These are phyloP conservation scores for Cladosporium phlei DNA, from an alignment of 2,329 filamentous ascomycete species.

Conservation along the genomic window DNA sequence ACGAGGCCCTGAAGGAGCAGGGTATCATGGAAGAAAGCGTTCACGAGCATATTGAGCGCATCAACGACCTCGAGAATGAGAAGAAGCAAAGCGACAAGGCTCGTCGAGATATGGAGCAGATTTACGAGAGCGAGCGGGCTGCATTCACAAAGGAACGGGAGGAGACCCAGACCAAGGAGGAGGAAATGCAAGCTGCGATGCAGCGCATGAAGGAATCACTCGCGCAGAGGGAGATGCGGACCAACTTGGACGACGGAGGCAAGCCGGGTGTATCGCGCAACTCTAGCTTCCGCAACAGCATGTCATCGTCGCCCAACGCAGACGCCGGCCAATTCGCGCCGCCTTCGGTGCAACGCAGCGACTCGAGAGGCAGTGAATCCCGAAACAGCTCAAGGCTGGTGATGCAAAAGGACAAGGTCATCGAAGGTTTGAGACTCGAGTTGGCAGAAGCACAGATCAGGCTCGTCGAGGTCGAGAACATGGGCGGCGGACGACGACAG, in stretches of 20 bases:
- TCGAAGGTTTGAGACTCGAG: slow-evolving; percentile 86
- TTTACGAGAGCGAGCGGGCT: slow-evolving; percentile 85
- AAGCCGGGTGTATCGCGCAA: slow-evolving; percentile 46
- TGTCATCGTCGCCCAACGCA: slow-evolving; percentile 55
- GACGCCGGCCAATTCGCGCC: slow-evolving; percentile 76
- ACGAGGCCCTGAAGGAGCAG: slow-evolving; percentile 80
- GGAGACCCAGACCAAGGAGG: slow-evolving; percentile 74
- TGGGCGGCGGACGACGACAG: slow-evolving; percentile 78
- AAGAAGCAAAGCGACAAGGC: slow-evolving; percentile 78
- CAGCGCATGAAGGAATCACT: slow-evolving; percentile 87
- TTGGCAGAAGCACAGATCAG: slow-evolving; percentile 94
- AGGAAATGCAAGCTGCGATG: slow-evolving; percentile 85
- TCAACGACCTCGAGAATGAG: slow-evolving; percentile 76
- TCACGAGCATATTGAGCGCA: slow-evolving; percentile 79
- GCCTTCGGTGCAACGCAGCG: slow-evolving; percentile 77
- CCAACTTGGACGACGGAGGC: slow-evolving; percentile 47
- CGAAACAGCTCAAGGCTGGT: slow-evolving; percentile 77
- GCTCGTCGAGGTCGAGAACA: slow-evolving; percentile 87
- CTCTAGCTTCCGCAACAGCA: slow-evolving; percentile 25
- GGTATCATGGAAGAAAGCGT: slow-evolving; percentile 79
- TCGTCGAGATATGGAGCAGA: slow-evolving; percentile 84
- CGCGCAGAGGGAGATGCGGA: slow-evolving; percentile 63
- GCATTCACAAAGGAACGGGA: slow-evolving; percentile 89
- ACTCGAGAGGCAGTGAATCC: slow-evolving; percentile 76
- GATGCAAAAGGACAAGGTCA: slow-evolving; percentile 92